These are phyloP conservation scores for Solanum hybrid DNA, from an alignment of 305 asterid genomes.

Conservation along the genomic window DNA sequence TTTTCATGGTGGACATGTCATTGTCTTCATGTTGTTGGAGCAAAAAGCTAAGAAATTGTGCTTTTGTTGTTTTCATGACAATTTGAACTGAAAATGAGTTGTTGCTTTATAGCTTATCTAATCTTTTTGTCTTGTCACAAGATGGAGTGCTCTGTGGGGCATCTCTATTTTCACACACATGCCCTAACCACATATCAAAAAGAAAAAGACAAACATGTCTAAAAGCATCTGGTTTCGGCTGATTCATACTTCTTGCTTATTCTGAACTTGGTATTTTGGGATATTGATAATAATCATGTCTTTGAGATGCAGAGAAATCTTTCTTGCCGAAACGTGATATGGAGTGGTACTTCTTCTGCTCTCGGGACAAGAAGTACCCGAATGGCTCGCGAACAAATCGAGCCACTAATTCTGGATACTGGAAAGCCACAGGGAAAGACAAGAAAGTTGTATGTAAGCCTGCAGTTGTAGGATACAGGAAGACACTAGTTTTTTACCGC, in stretches of 20 bases:
- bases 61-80: background rate
- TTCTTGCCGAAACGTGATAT: constrained; percentile 43
- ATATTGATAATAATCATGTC: background rate
- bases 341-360: constrained; percentile 52
- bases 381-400: constrained; percentile 44
- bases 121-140: constrained; percentile 4
- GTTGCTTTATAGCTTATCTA: constrained; percentile 13
- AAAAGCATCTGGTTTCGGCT: background rate
- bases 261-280: background rate
- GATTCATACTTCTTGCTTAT: background rate
- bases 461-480: constrained; percentile 25
- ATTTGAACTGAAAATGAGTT: background rate
- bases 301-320: constrained; percentile 28
- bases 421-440: constrained; percentile 55
- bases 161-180: constrained; percentile 5
- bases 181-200: background rate
- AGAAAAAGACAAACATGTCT: background rate
- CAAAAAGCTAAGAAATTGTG: background rate
- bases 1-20: background rate
- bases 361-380: constrained; percentile 43
- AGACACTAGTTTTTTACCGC: constrained; percentile 37
- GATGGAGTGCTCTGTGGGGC: constrained; percentile 13
- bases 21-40: background rate
- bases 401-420: constrained; percentile 45
- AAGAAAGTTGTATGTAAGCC: constrained; percentile 32